phyloP scores from a whole-genome alignment of 352 stramenopile genomes.

The Globisporangium nagaii region DNA sequence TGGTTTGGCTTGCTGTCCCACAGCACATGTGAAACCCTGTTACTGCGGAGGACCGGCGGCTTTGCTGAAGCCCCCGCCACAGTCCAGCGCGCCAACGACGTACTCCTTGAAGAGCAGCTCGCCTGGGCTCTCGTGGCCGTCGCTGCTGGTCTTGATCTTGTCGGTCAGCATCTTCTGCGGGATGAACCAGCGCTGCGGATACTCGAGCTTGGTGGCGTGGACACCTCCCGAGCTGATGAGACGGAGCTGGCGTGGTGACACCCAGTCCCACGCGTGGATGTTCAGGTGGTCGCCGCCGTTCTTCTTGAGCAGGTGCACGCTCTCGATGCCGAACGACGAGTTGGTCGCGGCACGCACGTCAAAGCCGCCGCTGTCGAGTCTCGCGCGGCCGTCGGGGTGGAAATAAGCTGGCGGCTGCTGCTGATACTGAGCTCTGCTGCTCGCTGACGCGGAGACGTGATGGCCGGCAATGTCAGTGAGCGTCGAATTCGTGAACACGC shows the following conservation, averaged over 20 bases:
- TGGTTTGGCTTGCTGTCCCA: too few species aligned
- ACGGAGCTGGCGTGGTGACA: too few species aligned
- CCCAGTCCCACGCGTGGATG: slow-evolving; percentile 47
- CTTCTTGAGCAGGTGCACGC: slow-evolving; percentile 38
- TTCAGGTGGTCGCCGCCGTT: slow-evolving; percentile 43
- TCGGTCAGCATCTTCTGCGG: slow-evolving; percentile 39
- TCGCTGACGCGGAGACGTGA: slow-evolving; percentile 3
- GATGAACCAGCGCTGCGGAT: slow-evolving; percentile 29
- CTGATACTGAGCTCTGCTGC: background rate
- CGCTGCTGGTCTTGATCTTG: slow-evolving; percentile 7
- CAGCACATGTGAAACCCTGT: too few species aligned
- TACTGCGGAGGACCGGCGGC: slow-evolving; percentile 14
- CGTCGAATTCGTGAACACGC: slow-evolving; percentile 16
- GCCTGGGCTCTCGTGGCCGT: slow-evolving; percentile 6
- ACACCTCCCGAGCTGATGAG: too few species aligned
- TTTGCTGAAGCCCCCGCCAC: slow-evolving; percentile 33
- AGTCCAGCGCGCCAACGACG: slow-evolving; percentile 47
- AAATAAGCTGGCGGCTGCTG: slow-evolving; percentile 8
- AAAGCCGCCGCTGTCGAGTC: slow-evolving; percentile 23
- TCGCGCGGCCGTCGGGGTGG: slow-evolving; percentile 20
- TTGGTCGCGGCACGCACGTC: slow-evolving; percentile 39
- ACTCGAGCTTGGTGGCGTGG: slow-evolving; percentile 4
- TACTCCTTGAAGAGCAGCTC: slow-evolving; percentile 32
- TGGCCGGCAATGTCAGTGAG: slow-evolving; percentile 37
- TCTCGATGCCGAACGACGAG: slow-evolving; percentile 38